These are phyloP conservation scores for Neurospora sp. DNA, from an alignment of 495 filamentous ascomycete species.

Conservation along the genomic window DNA sequence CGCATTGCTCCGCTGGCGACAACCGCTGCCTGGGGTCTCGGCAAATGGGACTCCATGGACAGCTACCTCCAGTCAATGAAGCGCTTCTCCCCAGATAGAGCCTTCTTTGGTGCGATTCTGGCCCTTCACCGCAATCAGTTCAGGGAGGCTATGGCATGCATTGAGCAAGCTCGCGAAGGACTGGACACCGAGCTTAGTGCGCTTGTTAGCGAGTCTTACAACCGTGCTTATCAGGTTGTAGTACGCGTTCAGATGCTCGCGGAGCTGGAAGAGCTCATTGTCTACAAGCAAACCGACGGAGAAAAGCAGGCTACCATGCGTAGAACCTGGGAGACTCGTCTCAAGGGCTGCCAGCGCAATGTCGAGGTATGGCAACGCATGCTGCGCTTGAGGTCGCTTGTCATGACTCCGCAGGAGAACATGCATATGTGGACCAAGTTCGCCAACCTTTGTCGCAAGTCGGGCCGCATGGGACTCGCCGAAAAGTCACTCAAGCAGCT, in stretches of 20 bases:
- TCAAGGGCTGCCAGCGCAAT: slow-evolving; percentile 92
- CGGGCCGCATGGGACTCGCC: slow-evolving; percentile 85
- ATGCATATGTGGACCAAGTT: slow-evolving; percentile 99
- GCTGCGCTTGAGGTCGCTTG: slow-evolving; percentile 87
- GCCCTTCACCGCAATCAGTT: slow-evolving; percentile 92
- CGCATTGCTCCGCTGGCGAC: slow-evolving; percentile 87
- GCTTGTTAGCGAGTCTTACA: slow-evolving; percentile 91
- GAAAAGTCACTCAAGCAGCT: slow-evolving; percentile 84
- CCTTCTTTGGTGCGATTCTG: slow-evolving; percentile 94
- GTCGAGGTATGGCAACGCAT: slow-evolving; percentile 98
- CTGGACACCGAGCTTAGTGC: slow-evolving; percentile 92
- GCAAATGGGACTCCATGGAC: slow-evolving; percentile 97
- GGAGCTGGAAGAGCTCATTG: slow-evolving; percentile 94
- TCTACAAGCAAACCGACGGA: slow-evolving; percentile 85
- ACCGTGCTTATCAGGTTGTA: slow-evolving; percentile 88
- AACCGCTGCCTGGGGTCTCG: slow-evolving; percentile 93
- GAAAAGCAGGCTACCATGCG: slow-evolving; percentile 87
- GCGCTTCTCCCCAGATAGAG: slow-evolving; percentile 78
- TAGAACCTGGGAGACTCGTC: slow-evolving; percentile 84
- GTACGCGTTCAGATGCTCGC: slow-evolving; percentile 98
- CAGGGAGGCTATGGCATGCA: slow-evolving; percentile 70
- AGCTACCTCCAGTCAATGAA: slow-evolving; percentile 94
- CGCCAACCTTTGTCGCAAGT: slow-evolving; percentile 93
- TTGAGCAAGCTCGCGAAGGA: slow-evolving; percentile 84
- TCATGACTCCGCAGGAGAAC: slow-evolving; percentile 83